A percentile compares a stretch with the other conserved stretches of the same genome.
Conservation (phyloP, 2,329 filamentous ascomycete genomes). For the Ploettnerulaceae sp. region DNA sequence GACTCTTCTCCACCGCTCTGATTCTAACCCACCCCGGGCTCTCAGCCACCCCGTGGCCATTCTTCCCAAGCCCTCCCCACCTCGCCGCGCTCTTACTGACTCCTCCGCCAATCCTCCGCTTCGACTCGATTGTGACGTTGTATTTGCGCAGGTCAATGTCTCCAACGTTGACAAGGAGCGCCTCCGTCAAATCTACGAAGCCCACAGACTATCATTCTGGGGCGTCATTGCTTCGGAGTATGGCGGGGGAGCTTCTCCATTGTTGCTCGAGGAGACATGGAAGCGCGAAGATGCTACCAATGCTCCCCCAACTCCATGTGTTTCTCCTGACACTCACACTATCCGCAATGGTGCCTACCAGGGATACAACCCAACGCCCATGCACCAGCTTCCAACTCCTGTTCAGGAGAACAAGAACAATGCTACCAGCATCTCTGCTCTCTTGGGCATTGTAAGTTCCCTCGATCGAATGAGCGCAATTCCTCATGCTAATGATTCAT, state of each 20-base stretch:
- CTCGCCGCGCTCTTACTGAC: conserved; percentile 42
- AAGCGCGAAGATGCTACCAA: conserved; percentile 36
- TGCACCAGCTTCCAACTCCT: conserved; percentile 47
- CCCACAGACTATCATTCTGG: conserved; percentile 70
- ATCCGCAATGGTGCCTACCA: conserved; percentile 20
- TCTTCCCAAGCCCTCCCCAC: conserved; percentile 58
- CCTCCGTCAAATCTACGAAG: conserved; percentile 64
- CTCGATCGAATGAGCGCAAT: not conserved
- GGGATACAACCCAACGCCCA: conserved; percentile 38
- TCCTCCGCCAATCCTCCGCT: conserved; percentile 38
- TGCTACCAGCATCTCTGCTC: conserved; percentile 55
- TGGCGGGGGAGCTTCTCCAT: conserved; percentile 56
- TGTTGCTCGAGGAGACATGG: conserved; percentile 66
- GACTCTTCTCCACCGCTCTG: conserved; percentile 46
- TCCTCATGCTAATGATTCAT: conserved; percentile 7
- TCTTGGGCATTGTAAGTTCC: conserved; percentile 46
- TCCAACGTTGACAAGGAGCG: conserved; percentile 51
- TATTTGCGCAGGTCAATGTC: conserved; percentile 37
- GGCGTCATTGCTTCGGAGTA: conserved; percentile 67
- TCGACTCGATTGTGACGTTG: conserved; percentile 55
- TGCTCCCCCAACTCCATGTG: conserved; percentile 33
- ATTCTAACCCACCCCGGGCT: conserved; percentile 44
- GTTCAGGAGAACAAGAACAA: conserved; percentile 38
- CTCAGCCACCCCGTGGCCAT: conserved; percentile 50
- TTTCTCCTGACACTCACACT: conserved; percentile 30